Conservation (phyloP, 2,329 filamentous ascomycete species). For the Ramichloridium luteum region DNA sequence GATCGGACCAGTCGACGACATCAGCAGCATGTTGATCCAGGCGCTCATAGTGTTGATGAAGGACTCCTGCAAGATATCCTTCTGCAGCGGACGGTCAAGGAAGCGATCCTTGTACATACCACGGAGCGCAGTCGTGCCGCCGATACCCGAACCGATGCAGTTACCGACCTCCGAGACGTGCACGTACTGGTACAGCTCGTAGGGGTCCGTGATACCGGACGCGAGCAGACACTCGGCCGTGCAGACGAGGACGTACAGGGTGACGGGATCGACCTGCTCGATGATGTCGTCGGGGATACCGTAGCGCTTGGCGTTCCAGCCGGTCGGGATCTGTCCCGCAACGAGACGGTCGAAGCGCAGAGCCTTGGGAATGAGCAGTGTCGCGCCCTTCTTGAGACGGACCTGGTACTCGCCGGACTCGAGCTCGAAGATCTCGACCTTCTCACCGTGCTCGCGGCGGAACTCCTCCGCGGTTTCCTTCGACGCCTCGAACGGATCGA, state of each 20-base stretch:
- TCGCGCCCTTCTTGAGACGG: slow-evolving; percentile 88
- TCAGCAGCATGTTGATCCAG: slow-evolving; percentile 97
- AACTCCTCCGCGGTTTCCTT: slow-evolving; percentile 97
- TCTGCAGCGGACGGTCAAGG: slow-evolving; percentile 93
- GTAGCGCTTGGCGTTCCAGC: slow-evolving; percentile 93
- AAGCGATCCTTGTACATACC: slow-evolving; percentile 98
- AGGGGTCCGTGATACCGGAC: slow-evolving; percentile 93
- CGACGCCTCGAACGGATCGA: slow-evolving; percentile 92
- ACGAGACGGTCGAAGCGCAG: slow-evolving; percentile 94
- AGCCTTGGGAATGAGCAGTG: slow-evolving; percentile 90
- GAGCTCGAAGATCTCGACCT: slow-evolving; percentile 95
- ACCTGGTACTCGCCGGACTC: slow-evolving; percentile 88
- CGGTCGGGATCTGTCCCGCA: slow-evolving; percentile 90
- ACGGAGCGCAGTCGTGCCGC: slow-evolving; percentile 79
- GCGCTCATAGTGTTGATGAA: slow-evolving; percentile 99
- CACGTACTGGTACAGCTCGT: slow-evolving; percentile 99
- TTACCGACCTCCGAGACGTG: slow-evolving; percentile 97
- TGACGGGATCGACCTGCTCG: slow-evolving; percentile 91
- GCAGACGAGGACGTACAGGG: slow-evolving; percentile 85
- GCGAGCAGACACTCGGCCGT: slow-evolving; percentile 84
- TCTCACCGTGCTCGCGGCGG: slow-evolving; percentile 91
- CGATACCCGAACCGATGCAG: slow-evolving; percentile 96
- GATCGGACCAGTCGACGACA: slow-evolving; percentile 95
- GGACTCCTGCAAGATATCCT: slow-evolving; percentile 96
- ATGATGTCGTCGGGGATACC: slow-evolving; percentile 97